Evolutionary conservation across 441 rosid genomes (phyloP), one percentile per base, ranked within the genome.

Genomic region (Erysimum pusillum): DNA sequence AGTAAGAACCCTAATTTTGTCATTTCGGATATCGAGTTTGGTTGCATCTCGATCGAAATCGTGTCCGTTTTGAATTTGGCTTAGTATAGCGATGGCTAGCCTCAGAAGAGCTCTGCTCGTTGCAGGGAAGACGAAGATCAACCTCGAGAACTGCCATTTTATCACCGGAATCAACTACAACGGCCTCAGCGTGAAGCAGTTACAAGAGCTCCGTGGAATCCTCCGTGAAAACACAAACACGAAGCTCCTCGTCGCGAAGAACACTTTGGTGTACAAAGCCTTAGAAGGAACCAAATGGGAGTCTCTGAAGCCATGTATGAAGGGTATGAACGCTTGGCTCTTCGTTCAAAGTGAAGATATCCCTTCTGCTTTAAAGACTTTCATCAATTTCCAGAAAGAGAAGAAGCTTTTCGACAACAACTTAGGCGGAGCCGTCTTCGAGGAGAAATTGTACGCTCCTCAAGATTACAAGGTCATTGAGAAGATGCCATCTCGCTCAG

Each of bases 281-380:
- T 77, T 94, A n/a, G 97, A 92, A 66, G 98, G 97, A 45, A 92
- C 99, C 10, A 82, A 78, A 6, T 94, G 94, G 93, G 96, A 87
- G 25, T 90, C 87, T 20, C 79, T 94, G 67, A 87, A 87, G 78
- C 97, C 99, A 1, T 94, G 98, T 69, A 94, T 94, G 99, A 92
- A 80, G 58, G 98, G 99, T 6, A 94, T 94, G 99, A 92, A 94
- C 63, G 98, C 87, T 11, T 94, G 97, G 96, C 83, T 92, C 46
- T 94, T 94, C 76, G 98, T 92, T 2, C 96, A 92, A 56, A 83
- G 75, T 6, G 99, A 94, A 77, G 99, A 94, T 61, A 90, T 94
- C 53, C 99, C 97, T 0, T 84, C 79, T 2, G 93, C 97, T 2
- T 51, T 94, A 11, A 92, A 89, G 82, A 91, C 99, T 6, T 94